Evolutionary conservation across 2,329 filamentous ascomycete genomes (phyloP).

Genomic region (Massarina eburnea): DNA sequence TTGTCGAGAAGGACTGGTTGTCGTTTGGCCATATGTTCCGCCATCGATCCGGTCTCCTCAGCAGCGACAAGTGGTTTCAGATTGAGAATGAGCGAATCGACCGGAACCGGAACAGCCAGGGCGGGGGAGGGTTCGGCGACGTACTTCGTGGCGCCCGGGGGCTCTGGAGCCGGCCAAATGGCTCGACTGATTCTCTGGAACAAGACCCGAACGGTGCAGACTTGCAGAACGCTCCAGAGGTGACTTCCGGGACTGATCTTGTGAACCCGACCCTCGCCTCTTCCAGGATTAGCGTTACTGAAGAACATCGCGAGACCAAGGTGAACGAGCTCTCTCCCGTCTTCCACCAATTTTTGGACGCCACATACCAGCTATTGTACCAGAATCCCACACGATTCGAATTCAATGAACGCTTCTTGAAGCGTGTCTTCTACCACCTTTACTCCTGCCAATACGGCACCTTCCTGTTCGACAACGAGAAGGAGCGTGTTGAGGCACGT

Average conservation of each 20-base stretch:
- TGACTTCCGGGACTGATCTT: slow-evolving; percentile 44
- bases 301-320: slow-evolving; percentile 70
- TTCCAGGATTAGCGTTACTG: slow-evolving; percentile 45
- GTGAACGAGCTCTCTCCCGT: slow-evolving; percentile 93
- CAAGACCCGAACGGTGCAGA: slow-evolving; percentile 61
- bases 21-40: slow-evolving; percentile 98
- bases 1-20: slow-evolving; percentile 97
- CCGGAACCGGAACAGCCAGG: slow-evolving; percentile 35
- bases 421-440: slow-evolving; percentile 86
- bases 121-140: slow-evolving; percentile 79
- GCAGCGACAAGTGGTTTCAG: slow-evolving; percentile 91
- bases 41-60: slow-evolving; percentile 83
- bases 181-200: slow-evolving; percentile 62
- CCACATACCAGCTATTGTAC: slow-evolving; percentile 83
- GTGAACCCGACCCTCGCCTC: slow-evolving; percentile 29
- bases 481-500: slow-evolving; percentile 72
- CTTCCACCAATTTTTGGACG: slow-evolving; percentile 97
- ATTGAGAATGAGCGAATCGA: slow-evolving; percentile 79
- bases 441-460: slow-evolving; percentile 97
- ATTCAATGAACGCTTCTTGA: slow-evolving; percentile 91
- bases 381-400: slow-evolving; percentile 90
- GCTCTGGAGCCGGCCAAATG: slow-evolving; percentile 81
- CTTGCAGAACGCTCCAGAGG: slow-evolving; percentile 50
- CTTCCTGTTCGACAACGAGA: slow-evolving; percentile 93
- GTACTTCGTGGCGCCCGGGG: slow-evolving; percentile 82